Evolutionary conservation across 805 yeast genomes (phyloP).

Genomic region (Myxozyma monticola): DNA sequence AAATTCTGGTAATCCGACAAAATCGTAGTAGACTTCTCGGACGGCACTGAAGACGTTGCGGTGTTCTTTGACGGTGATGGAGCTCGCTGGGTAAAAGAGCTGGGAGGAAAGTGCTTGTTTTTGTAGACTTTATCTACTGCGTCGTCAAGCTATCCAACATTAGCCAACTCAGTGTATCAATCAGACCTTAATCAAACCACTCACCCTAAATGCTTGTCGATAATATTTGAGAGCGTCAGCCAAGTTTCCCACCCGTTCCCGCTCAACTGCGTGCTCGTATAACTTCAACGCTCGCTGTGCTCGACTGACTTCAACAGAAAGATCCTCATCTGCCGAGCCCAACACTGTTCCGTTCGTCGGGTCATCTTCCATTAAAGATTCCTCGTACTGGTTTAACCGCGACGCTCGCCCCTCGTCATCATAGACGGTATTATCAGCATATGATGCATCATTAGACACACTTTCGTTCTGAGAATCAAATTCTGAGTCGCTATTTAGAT

Average conservation of each 20-base stretch:
- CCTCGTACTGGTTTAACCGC: too few species aligned
- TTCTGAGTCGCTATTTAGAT: too few species aligned
- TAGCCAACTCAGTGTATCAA: neutral
- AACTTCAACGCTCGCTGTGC: conserved; percentile 52
- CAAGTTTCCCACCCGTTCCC: conserved; percentile 72
- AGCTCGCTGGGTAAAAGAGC: conserved; percentile 17
- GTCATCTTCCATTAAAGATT: too few species aligned
- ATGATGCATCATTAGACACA: too few species aligned
- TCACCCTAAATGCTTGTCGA: conserved; percentile 64
- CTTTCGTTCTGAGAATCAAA: too few species aligned
- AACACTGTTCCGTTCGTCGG: conserved; percentile 4
- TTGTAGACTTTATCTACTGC: conserved; percentile 72
- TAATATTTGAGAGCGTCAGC: conserved; percentile 79
- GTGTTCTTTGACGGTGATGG: conserved; percentile 21
- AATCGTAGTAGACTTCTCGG: conserved; percentile 2
- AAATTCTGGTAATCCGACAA: conserved; percentile 17
- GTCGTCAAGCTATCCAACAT: conserved; percentile 35
- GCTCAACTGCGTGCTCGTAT: conserved; percentile 69
- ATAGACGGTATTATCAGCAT: too few species aligned
- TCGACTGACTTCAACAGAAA: conserved; percentile 6
- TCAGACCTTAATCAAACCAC: conserved; percentile 31
- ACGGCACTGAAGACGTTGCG: conserved; percentile 18
- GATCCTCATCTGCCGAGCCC: neutral
- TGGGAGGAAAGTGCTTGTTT: conserved; percentile 39
- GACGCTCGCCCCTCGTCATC: too few species aligned